Conservation (phyloP, 1,284 basidiomycete genomes). For the Trametes hirsuta region DNA sequence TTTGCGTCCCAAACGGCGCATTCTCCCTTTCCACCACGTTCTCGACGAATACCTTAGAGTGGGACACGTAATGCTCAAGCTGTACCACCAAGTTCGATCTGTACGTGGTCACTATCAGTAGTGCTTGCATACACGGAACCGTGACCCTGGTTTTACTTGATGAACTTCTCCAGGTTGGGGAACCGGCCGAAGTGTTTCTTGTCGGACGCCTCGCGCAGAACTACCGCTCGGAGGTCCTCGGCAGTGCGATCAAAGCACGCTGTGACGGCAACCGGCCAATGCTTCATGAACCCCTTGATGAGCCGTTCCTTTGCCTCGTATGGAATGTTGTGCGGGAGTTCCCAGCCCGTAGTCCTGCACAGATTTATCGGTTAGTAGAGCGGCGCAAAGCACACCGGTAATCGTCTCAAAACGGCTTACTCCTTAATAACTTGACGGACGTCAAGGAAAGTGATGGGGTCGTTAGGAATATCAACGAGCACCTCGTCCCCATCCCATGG, state of each 20-base stretch:
- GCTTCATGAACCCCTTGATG: conserved; percentile 40
- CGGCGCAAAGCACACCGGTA: not conserved
- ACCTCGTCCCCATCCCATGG: not conserved
- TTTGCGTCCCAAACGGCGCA: conserved; percentile 37
- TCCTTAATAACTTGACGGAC: conserved; percentile 28
- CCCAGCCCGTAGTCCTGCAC: conserved; percentile 52
- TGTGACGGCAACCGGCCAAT: conserved; percentile 46
- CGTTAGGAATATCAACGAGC: conserved; percentile 24
- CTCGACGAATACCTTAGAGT: conserved; percentile 15
- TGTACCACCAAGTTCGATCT: not conserved
- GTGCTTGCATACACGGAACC: not conserved
- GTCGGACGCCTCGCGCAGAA: conserved; percentile 21
- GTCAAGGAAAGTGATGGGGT: conserved; percentile 18
- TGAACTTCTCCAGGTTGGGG: conserved; percentile 29
- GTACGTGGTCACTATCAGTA: not conserved
- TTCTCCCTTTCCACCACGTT: conserved; percentile 34
- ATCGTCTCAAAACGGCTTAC: conserved; percentile 13
- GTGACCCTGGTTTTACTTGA: conserved; percentile 27
- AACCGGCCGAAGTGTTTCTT: conserved; percentile 40
- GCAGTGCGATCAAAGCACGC: conserved; percentile 42
- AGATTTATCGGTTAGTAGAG: not conserved
- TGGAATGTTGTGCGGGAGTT: conserved; percentile 53
- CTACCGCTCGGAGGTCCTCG: conserved; percentile 25
- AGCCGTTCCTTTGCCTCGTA: conserved; percentile 51
- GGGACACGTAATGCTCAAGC: conserved; percentile 3